Base-by-base conservation (phyloP, 345 rosid genomes). In the Mallotus nudiflorus region DNA sequence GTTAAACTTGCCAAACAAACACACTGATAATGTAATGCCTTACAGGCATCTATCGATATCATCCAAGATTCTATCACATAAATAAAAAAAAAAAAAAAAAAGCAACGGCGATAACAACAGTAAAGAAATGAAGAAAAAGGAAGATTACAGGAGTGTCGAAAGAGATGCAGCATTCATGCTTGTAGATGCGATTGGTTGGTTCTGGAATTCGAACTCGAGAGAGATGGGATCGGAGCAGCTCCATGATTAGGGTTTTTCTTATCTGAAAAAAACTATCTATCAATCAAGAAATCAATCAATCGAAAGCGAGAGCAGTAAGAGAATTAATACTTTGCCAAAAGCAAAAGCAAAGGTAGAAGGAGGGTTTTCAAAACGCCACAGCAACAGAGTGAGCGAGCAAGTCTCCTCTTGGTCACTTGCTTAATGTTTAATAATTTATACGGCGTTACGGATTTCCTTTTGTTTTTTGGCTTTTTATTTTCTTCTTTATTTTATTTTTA, bases 141-240 rank as follows among this genome's bases (percentile, higher is more conserved):
- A 44, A 54, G 6, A 71, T 24, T 83, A 96, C 98, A 86, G 93
- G 96, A 78, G 96, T 79, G 56, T 89, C 99, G 81, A 90, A 96
- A 73, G 98, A 86, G 87, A 92, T 61, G 85, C 98, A 89, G 81
- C 99, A 96, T 83, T 96, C 98, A 15, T 91, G 91, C 79, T 96
- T 96, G 89, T 88, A 96, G 88, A 91, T 84, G 73, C 98, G 99
- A 66, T 89, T 90, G 53, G 99, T 92, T 2, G 98, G 99, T 75
- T 96, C 99, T 7, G 98, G 98, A 79, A 96, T 91, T 89, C 97
- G 98, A 70, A 96, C 99, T 71, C 99, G 91, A 66, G 92, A 87
- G 65, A 96, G 90, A 74, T 86, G 85, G 62, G 96, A 91, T 83
- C 99, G 98, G 81, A 96, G 95, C 70, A 88, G 74, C 57, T 96